Evolutionary conservation across 352 stramenopile species (phyloP).

Genomic region (Albugo laibachii): DNA sequence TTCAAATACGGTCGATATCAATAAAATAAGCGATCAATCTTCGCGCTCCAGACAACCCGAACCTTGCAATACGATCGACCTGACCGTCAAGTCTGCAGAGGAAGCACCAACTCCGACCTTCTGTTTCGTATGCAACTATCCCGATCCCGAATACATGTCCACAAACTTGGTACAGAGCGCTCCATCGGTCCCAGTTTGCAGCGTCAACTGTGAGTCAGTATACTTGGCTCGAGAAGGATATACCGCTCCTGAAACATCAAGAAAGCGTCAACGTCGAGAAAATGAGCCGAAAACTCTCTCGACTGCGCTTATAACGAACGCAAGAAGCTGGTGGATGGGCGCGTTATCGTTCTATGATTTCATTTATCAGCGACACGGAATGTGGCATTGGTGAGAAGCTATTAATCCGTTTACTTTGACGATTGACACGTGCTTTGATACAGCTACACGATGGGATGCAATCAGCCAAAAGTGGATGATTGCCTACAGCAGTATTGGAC

Average conservation of each 20-base stretch:
- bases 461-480: constrained; percentile 39
- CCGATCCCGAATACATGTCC: constrained; percentile 42
- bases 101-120: no score
- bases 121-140: constrained; percentile 40
- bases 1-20: no score
- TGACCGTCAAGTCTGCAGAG: no score
- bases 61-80: background rate
- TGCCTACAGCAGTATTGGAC: constrained; percentile 65
- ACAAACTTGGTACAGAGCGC: constrained; percentile 30
- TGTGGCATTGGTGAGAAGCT: constrained; percentile 40
- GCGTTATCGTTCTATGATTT: constrained; percentile 72
- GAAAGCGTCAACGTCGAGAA: background rate
- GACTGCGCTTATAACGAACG: constrained; percentile 11
- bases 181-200: constrained; percentile 34
- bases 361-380: constrained; percentile 67
- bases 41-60: background rate
- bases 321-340: constrained; percentile 55
- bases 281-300: constrained; percentile 9
- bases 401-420: background rate
- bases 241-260: background rate
- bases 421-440: background rate
- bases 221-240: constrained; percentile 5
- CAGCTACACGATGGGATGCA: constrained; percentile 55
- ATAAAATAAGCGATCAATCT: background rate
- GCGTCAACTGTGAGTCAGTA: constrained; percentile 25